Conservation (phyloP, 352 stramenopile genomes). For the Thraustochytrium sp. region DNA sequence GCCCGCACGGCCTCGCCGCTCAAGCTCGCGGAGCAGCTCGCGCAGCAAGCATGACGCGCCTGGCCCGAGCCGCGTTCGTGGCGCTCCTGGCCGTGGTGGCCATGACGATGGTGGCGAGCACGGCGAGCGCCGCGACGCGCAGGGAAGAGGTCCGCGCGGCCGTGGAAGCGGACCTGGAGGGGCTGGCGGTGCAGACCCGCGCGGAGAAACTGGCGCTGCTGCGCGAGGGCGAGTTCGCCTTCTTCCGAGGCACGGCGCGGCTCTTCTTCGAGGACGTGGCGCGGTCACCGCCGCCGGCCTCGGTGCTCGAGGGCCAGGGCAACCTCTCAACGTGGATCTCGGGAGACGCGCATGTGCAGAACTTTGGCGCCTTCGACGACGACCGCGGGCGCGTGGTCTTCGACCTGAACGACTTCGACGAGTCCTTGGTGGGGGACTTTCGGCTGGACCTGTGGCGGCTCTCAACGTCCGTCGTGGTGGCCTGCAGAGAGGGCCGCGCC, state of each 20-base stretch:
- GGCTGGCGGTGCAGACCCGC: neutral
- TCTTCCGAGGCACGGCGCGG: neutral
- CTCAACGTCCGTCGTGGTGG: neutral
- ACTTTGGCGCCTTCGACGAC: slow-evolving; percentile 3
- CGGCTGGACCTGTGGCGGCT: neutral
- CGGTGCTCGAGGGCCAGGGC: neutral
- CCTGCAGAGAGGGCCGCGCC: neutral
- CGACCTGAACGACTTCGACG: slow-evolving; percentile 12
- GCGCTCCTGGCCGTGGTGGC: neutral
- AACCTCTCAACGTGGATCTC: neutral
- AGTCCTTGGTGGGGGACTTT: neutral
- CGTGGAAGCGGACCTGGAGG: neutral
- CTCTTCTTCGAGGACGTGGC: neutral
- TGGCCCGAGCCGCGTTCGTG: too few species aligned
- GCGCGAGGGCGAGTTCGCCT: neutral
- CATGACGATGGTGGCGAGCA: neutral
- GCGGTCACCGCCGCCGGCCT: neutral
- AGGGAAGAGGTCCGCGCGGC: neutral
- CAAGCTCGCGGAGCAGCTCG: too few species aligned
- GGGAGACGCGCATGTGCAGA: neutral
- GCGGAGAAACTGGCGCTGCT: neutral
- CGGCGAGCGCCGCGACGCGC: neutral
- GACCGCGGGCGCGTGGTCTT: neutral
- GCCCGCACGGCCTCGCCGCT: too few species aligned
- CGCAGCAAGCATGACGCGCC: too few species aligned